Evolutionary conservation across 305 asterid species (phyloP).

Genomic region (Fraxinus angustifolia): DNA sequence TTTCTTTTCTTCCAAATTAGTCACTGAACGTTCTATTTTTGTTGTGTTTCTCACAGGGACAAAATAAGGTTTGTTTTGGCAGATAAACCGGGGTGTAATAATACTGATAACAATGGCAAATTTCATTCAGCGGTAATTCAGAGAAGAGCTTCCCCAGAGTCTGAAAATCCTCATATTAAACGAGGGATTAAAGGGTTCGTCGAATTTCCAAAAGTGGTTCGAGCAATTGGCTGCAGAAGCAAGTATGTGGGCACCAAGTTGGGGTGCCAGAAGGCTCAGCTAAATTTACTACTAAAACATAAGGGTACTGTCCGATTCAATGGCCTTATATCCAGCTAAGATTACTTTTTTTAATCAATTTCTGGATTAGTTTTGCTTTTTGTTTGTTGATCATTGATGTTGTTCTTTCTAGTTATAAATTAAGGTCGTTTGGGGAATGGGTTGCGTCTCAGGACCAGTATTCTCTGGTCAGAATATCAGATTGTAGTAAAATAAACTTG

Average conservation of each 20-base stretch:
- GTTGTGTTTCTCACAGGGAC: conserved; percentile 16
- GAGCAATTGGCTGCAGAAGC: conserved; percentile 66
- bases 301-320: conserved; percentile 40
- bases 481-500: not conserved
- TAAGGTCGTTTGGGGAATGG: not conserved
- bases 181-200: conserved; percentile 88
- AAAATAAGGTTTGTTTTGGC: conserved; percentile 27
- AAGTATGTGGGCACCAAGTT: conserved; percentile 54
- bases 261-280: conserved; percentile 80
- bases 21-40: not conserved
- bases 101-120: not conserved
- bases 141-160: conserved; percentile 32
- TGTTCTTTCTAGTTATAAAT: not conserved
- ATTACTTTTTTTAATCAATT: not conserved
- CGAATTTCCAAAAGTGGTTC: conserved; percentile 69
- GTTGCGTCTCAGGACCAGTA: not conserved
- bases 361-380: not conserved
- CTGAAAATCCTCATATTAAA: conserved; percentile 72
- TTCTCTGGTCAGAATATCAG: not conserved
- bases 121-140: conserved; percentile 9
- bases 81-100: conserved; percentile 18
- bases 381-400: not conserved
- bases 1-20: not conserved
- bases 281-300: conserved; percentile 57
- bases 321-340: conserved; percentile 40